Conservation (phyloP, 164 flowering plant species). For the Nymphaea thermarum region DNA sequence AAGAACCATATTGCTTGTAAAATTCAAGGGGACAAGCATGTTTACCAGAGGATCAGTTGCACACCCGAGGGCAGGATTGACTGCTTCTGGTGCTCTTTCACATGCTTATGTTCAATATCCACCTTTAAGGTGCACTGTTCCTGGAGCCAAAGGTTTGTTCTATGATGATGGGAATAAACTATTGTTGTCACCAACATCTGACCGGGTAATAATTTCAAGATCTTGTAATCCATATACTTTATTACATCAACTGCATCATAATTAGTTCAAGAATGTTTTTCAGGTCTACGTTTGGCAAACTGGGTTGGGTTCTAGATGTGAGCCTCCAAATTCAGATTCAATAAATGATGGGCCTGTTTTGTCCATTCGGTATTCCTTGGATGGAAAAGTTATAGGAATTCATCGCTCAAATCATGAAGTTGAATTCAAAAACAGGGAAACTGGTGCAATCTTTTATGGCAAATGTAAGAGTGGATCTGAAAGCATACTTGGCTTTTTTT, state of each 20-base stretch:
- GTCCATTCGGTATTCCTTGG: slow-evolving; percentile 69
- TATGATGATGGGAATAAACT: slow-evolving; percentile 87
- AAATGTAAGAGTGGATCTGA: slow-evolving; percentile 59
- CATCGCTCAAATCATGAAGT: slow-evolving; percentile 69
- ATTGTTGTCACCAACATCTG: slow-evolving; percentile 42
- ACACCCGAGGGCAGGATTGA: slow-evolving; percentile 34
- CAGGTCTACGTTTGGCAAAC: slow-evolving; percentile 80
- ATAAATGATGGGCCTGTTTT: slow-evolving; percentile 67
- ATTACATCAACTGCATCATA: not conserved
- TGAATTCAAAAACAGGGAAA: slow-evolving; percentile 63
- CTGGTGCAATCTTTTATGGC: slow-evolving; percentile 42
- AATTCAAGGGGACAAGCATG: slow-evolving; percentile 25
- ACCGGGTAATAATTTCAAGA: slow-evolving; percentile 39
- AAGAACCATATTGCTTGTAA: not conserved
- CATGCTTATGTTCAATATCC: slow-evolving; percentile 82
- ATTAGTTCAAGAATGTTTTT: not conserved
- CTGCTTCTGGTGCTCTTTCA: slow-evolving; percentile 68
- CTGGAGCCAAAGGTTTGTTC: slow-evolving; percentile 55
- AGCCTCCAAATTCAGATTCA: slow-evolving; percentile 47
- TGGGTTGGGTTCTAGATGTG: slow-evolving; percentile 36
- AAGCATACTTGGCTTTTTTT: slow-evolving; percentile 81
- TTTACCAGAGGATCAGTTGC: slow-evolving; percentile 45
- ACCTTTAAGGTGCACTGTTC: slow-evolving; percentile 49
- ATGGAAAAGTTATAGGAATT: slow-evolving; percentile 61
- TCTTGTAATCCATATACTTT: not conserved